Base-by-base conservation (phyloP, 2,329 filamentous ascomycete species). In the Aspergillus phoenicis region DNA sequence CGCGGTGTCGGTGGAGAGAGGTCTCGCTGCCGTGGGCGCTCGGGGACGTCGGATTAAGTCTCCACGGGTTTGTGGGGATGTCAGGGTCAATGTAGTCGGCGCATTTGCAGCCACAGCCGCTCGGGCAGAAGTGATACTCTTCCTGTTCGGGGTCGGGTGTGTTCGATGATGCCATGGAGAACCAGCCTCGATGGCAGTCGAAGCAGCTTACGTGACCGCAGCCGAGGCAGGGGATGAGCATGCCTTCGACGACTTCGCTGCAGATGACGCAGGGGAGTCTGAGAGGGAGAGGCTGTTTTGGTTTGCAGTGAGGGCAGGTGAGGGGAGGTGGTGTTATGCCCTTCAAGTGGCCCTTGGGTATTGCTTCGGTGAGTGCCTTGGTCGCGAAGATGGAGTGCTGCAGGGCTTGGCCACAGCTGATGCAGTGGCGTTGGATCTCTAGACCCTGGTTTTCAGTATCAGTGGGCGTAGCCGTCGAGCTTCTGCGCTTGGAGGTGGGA, bases 201-300 rank as follows among this genome's bases (percentile, higher is more conserved):
- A 79, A 78, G 65, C 81, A 82, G 60, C 75, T 76, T 17, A 81
- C 75, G 60, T 83, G 81, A 17, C 81, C 80, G 65, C 81, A 83
- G 49, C 75, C 73, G 10, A 82, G 70, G 62, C 81, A 83, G 5
- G 81, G 81, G 2, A 78, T 70, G 49, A 81, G 72, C 68, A 81
- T 80, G 24, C 80, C 80, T 55, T 73, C 69, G 6, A 81, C 71
- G 3, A 75, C 69, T 64, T 78, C 77, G 20, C 73, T 71, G 65
- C 81, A 83, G 33, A 82, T 76, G 7, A 76, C 70, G 62, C 81
- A 83, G 55, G 74, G 72, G n/a, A 77, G 66, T 55, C 71, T 73
- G 26, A 72, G 70, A 10, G 74, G 69, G 2, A 74, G 62, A 24
- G 73, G 69, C 38, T 74, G 73, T 13, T 68, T 68, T 2, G 76